Conservation (phyloP, 768 basidiomycete genomes). For the Leccinellum luteum region DNA sequence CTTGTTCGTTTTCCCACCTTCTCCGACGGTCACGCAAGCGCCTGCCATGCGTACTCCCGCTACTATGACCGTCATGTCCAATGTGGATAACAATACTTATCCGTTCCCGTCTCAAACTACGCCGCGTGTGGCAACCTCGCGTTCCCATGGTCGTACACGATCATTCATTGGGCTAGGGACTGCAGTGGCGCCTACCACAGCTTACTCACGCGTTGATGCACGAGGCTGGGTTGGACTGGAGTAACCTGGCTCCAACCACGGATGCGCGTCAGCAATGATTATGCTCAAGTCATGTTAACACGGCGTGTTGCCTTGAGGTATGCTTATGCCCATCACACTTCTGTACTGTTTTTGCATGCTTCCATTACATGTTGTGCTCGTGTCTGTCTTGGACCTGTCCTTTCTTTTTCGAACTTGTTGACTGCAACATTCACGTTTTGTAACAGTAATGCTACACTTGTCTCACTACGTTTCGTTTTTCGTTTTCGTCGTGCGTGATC, state of each 20-base stretch:
- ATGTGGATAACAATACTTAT: constrained; percentile 40
- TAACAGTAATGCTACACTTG: constrained; percentile 29
- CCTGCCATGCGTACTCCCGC: constrained; percentile 65
- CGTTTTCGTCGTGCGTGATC: constrained; percentile 3
- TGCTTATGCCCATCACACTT: constrained; percentile 15
- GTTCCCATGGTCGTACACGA: constrained; percentile 60
- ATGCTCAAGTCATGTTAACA: constrained; percentile 9
- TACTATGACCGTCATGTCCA: constrained; percentile 79
- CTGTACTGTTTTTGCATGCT: constrained; percentile 19
- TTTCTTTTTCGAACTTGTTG: constrained; percentile 2
- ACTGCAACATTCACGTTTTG: constrained; percentile 26
- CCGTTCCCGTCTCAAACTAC: constrained; percentile 61
- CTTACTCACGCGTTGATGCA: constrained; percentile 79
- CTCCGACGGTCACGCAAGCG: constrained; percentile 48
- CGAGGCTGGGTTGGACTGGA: constrained; percentile 72
- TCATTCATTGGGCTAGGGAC: constrained; percentile 72
- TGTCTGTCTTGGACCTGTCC: constrained; percentile 22
- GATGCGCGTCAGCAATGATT: constrained; percentile 4
- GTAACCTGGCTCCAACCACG: constrained; percentile 18
- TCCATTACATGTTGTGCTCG: constrained; percentile 24
- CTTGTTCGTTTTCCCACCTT: constrained; percentile 84
- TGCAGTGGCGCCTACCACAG: constrained; percentile 74
- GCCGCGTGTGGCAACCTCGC: constrained; percentile 69
- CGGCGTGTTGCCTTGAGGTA: constrained; percentile 8
- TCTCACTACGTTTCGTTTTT: not conserved